Base-by-base conservation (phyloP, 352 stramenopile genomes). In the Thraustotheca clavata region DNA sequence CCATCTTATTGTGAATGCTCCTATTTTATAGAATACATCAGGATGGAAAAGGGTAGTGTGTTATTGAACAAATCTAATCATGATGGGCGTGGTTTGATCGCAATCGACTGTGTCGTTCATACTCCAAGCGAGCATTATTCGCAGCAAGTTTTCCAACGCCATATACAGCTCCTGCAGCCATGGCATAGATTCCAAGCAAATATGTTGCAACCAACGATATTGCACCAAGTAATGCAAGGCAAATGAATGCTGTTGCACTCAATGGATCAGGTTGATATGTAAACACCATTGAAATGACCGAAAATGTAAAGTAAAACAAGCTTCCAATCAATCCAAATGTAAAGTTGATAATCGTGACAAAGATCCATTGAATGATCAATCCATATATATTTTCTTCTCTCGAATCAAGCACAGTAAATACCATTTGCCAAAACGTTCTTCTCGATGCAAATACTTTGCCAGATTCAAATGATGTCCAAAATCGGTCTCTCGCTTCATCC, bases 301-400 rank as follows among this genome's bases (percentile, higher is more conserved):
- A 88, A 63, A 91, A 90, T 62, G 83, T 83, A 60, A 92, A 94
- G 71, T 90, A 92, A 69, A 91, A 91, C 22, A 94, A 71, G 36
- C 73, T 77, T 24, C 85, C 85, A 33, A 91, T 54, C 31, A 94
- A 50, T 0, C 85, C 85, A n/a, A 85, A 90, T n/a, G 83, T 94
- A 49, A 94, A 94, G 71, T 94, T 94, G 65, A 86, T 85, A 38
- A 94, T 62, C 29, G 83, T 78, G 24, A 89, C 77, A 31, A 94
- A 85, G 40, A 92, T 68, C 85, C 85, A 94, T 66, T 92, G 89
- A 27, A 94, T 67, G 33, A 92, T 57, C 71, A 79, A 87, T 48
- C 80, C 87, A 47, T 90, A 9, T 8, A 92, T 34, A 46, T 94
- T 84, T 59, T 92, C 83, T 69, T 92, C 79, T 18, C 81, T 75